Evolutionary conservation across 306 rosid species (phyloP).

Genomic region (Morella rubra): DNA sequence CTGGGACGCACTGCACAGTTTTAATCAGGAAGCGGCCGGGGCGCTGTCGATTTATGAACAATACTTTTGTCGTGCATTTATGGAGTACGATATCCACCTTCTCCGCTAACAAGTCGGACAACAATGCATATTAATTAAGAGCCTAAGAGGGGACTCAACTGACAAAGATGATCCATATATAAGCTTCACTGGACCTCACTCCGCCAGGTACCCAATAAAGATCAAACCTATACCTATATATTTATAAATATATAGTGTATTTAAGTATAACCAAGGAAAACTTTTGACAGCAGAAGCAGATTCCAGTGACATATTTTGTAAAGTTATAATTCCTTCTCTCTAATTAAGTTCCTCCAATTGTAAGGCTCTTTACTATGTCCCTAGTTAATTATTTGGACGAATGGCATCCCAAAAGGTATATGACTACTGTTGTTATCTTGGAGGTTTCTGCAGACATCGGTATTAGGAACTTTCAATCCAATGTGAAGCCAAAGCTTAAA

Average conservation of each 20-base stretch:
- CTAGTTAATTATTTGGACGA: not conserved
- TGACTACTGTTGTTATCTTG: not conserved
- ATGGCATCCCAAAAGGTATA: not conserved
- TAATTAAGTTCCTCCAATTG: not conserved
- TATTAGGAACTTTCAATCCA: constrained; percentile 9
- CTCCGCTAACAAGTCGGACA: not conserved
- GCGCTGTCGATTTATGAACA: not conserved
- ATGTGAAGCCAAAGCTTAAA: constrained; percentile 1
- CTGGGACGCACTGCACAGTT: not conserved
- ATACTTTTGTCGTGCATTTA: constrained; percentile 1
- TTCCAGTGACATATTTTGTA: not conserved
- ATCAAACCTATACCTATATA: not conserved
- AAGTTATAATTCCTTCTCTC: not conserved
- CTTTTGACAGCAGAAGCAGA: not conserved
- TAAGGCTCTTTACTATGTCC: not conserved
- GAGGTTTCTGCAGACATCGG: not conserved
- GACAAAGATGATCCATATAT: too few species aligned
- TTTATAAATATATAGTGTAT: too few species aligned
- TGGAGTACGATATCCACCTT: not conserved
- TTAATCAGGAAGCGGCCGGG: not conserved
- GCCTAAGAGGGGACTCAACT: not conserved
- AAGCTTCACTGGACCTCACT: too few species aligned
- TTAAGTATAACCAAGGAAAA: not conserved
- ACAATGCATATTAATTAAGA: not conserved
- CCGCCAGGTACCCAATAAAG: not conserved